phyloP scores from a whole-genome alignment of 2,329 filamentous ascomycete genomes.

The Venturia carpophila region DNA sequence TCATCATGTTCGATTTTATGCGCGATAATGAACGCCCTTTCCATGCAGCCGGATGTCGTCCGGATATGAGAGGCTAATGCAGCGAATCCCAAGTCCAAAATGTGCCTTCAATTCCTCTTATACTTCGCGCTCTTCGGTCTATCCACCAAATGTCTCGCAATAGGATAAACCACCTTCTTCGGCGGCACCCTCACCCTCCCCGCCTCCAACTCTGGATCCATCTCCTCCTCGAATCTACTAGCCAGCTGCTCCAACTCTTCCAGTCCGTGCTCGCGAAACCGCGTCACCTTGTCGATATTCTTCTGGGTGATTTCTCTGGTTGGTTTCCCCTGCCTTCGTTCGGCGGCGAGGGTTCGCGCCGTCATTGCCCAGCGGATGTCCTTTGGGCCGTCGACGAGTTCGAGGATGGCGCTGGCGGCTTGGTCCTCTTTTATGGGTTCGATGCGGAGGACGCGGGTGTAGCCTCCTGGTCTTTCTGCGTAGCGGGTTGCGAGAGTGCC shows the following conservation, averaged over 20 bases:
- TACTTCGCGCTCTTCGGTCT: constrained; percentile 15
- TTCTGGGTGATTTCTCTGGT: constrained; percentile 64
- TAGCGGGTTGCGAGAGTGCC: constrained; percentile 75
- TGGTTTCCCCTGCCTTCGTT: constrained; percentile 42
- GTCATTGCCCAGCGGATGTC: constrained; percentile 95
- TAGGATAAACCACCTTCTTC: constrained; percentile 18
- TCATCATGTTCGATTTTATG: background rate
- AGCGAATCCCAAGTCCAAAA: background rate
- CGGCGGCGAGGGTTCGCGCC: constrained; percentile 68
- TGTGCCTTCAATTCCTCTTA: background rate
- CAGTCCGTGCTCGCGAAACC: constrained; percentile 60
- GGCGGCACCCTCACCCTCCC: constrained; percentile 24
- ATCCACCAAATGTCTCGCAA: constrained; percentile 10
- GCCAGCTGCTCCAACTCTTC: constrained; percentile 58
- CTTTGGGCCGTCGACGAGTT: constrained; percentile 87
- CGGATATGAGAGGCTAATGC: background rate
- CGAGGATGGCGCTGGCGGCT: constrained; percentile 80
- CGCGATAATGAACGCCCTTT: background rate
- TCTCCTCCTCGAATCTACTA: constrained; percentile 33
- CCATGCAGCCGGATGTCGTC: background rate
- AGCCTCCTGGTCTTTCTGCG: constrained; percentile 70
- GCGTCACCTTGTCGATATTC: constrained; percentile 79
- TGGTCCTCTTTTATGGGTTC: constrained; percentile 85
- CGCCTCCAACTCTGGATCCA: constrained; percentile 27
- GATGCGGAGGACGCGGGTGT: constrained; percentile 88